Conservation (phyloP, 1,139 yeast species). For the Debaryomycetaceae sp. region DNA sequence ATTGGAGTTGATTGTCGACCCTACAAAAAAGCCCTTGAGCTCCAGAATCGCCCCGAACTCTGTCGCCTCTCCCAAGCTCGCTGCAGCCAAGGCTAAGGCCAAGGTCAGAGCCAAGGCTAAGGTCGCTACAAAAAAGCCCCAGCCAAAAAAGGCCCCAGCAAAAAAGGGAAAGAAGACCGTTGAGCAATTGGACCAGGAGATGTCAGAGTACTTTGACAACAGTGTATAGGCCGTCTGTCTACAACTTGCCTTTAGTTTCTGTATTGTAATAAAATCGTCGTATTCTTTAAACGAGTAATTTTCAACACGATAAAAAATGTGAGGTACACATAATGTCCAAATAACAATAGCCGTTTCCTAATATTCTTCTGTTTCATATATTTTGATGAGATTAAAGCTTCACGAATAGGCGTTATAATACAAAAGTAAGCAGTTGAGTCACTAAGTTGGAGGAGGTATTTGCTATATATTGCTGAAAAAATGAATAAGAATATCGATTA, state of each 20-base stretch:
- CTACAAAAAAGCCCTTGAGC: slow-evolving; percentile 72
- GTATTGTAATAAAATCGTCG: not conserved
- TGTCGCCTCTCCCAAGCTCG: slow-evolving; percentile 17
- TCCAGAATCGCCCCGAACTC: slow-evolving; percentile 62
- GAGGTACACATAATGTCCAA: not conserved
- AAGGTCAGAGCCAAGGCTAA: slow-evolving; percentile 22
- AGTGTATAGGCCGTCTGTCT: not conserved
- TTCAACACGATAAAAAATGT: not conserved
- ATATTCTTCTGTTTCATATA: no score
- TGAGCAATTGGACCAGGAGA: slow-evolving; percentile 89
- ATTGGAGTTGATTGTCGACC: slow-evolving; percentile 85
- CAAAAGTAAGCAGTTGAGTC: not conserved
- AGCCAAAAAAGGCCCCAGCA: slow-evolving; percentile 31
- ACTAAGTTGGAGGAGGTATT: not conserved
- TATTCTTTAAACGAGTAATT: not conserved
- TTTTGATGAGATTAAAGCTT: not conserved
- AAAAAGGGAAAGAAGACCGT: slow-evolving; percentile 70
- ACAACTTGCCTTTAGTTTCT: slow-evolving; percentile 1
- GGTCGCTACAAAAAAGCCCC: slow-evolving; percentile 20
- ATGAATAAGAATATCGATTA: slow-evolving; percentile 36
- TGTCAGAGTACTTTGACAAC: slow-evolving; percentile 75
- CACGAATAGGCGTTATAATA: not conserved
- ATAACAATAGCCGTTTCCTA: not conserved
- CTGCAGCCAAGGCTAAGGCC: slow-evolving; percentile 26
- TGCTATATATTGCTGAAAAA: not conserved